These are phyloP conservation scores for Xylariaceae sp. DNA, from an alignment of 2,329 filamentous ascomycete genomes.

Conservation along the genomic window DNA sequence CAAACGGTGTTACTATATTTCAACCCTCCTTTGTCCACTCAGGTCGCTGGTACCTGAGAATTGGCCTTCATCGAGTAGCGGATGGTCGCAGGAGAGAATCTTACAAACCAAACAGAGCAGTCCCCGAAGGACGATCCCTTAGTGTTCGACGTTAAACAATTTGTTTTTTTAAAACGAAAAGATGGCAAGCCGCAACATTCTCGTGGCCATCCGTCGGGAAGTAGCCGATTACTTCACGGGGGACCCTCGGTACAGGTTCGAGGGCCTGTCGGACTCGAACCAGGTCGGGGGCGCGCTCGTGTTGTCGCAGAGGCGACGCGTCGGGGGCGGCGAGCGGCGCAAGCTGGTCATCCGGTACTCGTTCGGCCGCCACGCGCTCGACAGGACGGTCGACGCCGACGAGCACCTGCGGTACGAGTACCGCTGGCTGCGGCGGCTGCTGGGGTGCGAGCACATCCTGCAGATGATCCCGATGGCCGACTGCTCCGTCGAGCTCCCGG, in stretches of 20 bases:
- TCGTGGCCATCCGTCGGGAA: conserved; percentile 3
- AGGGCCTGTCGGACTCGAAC: conserved; percentile 2
- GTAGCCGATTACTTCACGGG: conserved; percentile 5
- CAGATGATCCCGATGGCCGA: conserved; percentile 9
- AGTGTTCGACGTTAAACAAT: no score
- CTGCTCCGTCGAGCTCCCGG: conserved; percentile 1
- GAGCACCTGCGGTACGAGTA: conserved; percentile 12
- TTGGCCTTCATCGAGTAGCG: no score
- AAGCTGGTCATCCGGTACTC: conserved; percentile 12
- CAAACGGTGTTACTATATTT: no score
- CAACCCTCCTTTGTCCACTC: no score
- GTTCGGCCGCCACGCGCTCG: neutral
- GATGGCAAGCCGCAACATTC: no score
- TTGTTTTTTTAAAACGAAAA: no score
- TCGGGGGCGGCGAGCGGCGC: neutral
- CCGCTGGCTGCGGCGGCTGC: conserved; percentile 3
- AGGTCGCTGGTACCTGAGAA: no score
- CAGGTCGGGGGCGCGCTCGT: conserved; percentile 5
- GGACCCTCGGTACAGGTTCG: neutral
- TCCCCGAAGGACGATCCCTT: no score
- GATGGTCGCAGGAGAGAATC: no score
- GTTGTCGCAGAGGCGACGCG: neutral
- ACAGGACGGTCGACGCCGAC: conserved; percentile 4
- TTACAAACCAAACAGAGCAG: no score
- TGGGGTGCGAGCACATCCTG: conserved; percentile 14